phyloP scores from a whole-genome alignment of 2,329 filamentous ascomycete species.

The Pseudocercospora vitis region DNA sequence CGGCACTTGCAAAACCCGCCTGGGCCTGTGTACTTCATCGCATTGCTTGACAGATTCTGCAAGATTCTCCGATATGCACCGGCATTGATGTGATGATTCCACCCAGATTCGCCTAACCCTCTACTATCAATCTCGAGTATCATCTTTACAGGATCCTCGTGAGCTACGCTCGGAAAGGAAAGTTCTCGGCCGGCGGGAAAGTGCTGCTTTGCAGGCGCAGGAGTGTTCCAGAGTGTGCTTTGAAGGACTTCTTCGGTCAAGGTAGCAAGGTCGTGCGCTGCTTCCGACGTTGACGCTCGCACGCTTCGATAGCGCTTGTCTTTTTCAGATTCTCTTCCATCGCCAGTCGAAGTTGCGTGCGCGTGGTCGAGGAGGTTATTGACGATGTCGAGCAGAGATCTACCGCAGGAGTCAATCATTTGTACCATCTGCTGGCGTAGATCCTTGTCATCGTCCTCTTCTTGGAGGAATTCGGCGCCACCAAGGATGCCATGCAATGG shows the following conservation, averaged over 20 bases:
- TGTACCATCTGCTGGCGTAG: slow-evolving; percentile 49
- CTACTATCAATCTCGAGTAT: slow-evolving; percentile 43
- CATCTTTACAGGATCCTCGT: slow-evolving; percentile 41
- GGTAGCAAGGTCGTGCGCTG: slow-evolving; percentile 11
- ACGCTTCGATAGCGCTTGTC: too few species aligned
- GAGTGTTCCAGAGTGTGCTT: too few species aligned
- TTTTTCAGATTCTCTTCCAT: too few species aligned
- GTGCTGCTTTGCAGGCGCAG: slow-evolving; percentile 14
- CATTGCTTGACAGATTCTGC: slow-evolving; percentile 49
- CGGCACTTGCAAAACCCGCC: slow-evolving; percentile 15
- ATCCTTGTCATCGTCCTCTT: slow-evolving; percentile 38
- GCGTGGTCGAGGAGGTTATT: slow-evolving; percentile 43
- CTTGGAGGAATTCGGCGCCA: slow-evolving; percentile 50
- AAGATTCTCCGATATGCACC: slow-evolving; percentile 49
- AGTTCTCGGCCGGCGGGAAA: not conserved
- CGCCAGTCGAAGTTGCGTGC: not conserved
- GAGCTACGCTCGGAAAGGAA: not conserved
- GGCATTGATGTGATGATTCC: slow-evolving; percentile 45
- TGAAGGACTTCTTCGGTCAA: slow-evolving; percentile 19
- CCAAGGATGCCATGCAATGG: slow-evolving; percentile 51
- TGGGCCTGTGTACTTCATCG: slow-evolving; percentile 49
- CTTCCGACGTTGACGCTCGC: too few species aligned
- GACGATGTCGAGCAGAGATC: slow-evolving; percentile 51
- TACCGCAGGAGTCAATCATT: slow-evolving; percentile 52
- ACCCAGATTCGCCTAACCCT: slow-evolving; percentile 32